Percentiles rank a stretch among this genome's conserved stretches.
These are phyloP conservation scores for Sicyos edulis DNA, from an alignment of 306 rosid genomes.

Conservation along the genomic window DNA sequence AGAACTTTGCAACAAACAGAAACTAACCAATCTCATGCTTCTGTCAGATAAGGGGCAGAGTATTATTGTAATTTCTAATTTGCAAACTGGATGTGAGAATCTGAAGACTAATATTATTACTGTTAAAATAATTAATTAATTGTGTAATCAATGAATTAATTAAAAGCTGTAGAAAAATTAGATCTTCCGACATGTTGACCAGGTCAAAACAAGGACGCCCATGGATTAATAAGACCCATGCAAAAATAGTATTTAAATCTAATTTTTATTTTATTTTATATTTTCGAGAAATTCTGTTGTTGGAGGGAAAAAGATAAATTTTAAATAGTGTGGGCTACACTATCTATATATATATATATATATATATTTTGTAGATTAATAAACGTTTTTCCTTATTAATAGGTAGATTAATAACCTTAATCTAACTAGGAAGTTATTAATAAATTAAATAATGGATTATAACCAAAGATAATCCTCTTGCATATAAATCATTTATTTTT, in stretches of 20 bases:
- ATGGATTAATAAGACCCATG: slow-evolving; percentile 20
- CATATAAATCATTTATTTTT: no score
- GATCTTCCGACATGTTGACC: slow-evolving; percentile 36
- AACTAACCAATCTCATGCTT: not conserved
- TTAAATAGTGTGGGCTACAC: no score
- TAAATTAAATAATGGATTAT: not conserved
- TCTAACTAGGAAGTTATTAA: no score
- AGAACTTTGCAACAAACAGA: not conserved
- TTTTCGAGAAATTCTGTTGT: no score
- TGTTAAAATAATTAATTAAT: not conserved
- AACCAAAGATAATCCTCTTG: not conserved
- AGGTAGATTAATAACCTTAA: no score
- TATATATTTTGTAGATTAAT: no score
- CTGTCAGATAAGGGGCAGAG: not conserved
- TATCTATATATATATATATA: no score
- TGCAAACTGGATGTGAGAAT: not conserved
- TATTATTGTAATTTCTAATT: not conserved
- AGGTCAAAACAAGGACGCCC: slow-evolving; percentile 42
- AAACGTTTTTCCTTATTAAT: no score
- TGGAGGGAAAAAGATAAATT: no score
- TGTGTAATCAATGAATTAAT: not conserved
- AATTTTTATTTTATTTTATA: no score
- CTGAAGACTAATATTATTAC: no score
- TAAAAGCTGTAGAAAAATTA: not conserved
- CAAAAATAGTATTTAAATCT: not conserved